Base-by-base conservation (phyloP, 495 filamentous ascomycete genomes). In the Penicillium subrubescens region DNA sequence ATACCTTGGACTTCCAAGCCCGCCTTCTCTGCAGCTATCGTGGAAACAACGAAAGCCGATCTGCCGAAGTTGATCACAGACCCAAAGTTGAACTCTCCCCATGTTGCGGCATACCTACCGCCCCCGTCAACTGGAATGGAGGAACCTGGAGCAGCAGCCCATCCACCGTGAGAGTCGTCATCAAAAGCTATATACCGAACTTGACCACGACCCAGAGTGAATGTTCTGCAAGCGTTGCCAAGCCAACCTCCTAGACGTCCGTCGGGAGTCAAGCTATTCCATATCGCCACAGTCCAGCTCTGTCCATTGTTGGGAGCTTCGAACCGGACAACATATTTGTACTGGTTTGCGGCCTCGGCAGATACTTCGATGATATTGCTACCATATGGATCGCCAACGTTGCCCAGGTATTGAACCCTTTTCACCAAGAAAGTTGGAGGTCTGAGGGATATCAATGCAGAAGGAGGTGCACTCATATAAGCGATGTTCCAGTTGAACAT, bases 221-320 rank as follows among this genome's bases (percentile, higher is more conserved):
- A 48, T 19, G 15, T 50, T 50, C 17, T 50, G 57, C 57, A 60
- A 11, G 57, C 41, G 21, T 50, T 50, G 15, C 57, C 41, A 50
- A 10, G 29, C 57, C 57, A 60, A 12, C 57, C 43, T 29, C 31
- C 57, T 11, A 31, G 23, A 15, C 6, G 5, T n/a, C 57, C 57
- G 43, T 60, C 57, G 31, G 57, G 41, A 12, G 21, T n/a, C 34
- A 60, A 17, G 3, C 27, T 59, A 41, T 59, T 59, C 57, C 57
- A 59, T 27, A 59, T 44, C 8, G 41, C 39, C n/a, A 59, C 43
- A 19, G 57, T 50, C 57, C 57, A 60, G 48, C 21, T 31, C 10
- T 23, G 12, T 8, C 53, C 34, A 23, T 35, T 37, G 6, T 25
- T 21, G 21, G 53, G 34, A 21, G 17, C 29, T 39, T 57, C 53